A percentile compares a stretch with the other conserved stretches of the same genome.
phyloP scores from a whole-genome alignment of 257 asterid genomes.

The Ajuga chamaepitys region DNA sequence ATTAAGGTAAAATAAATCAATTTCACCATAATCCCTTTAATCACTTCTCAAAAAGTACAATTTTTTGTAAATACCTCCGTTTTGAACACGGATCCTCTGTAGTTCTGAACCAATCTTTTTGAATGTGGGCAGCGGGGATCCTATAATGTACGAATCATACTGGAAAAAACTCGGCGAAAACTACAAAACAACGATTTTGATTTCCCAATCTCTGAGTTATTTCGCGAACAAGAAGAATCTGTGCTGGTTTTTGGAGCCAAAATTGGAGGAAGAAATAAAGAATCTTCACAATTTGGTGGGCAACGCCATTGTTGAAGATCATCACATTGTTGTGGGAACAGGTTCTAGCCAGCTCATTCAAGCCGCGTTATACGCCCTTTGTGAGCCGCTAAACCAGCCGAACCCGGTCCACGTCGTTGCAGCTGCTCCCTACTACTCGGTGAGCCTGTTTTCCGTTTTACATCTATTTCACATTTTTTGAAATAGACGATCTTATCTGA shows the following conservation, averaged over 20 bases:
- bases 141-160: conserved; percentile 23
- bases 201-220: conserved; percentile 54
- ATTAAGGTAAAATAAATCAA: too few species aligned
- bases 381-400: conserved; percentile 18
- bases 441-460: conserved; percentile 19
- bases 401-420: conserved; percentile 47
- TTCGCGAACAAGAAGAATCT: conserved; percentile 30
- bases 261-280: conserved; percentile 49
- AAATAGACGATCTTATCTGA: too few species aligned
- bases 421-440: conserved; percentile 70
- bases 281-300: conserved; percentile 48
- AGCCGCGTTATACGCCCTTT: conserved; percentile 60
- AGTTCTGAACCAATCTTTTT: too few species aligned
- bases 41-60: too few species aligned
- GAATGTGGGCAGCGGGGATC: conserved; percentile 37
- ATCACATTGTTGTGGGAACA: conserved; percentile 48
- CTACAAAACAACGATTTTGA: conserved; percentile 18
- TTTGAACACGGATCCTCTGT: too few species aligned
- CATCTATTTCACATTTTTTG: too few species aligned
- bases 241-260: conserved; percentile 73
- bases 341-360: conserved; percentile 76
- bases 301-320: conserved; percentile 43
- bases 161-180: conserved; percentile 15
- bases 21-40: too few species aligned
- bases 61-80: too few species aligned